phyloP scores from a whole-genome alignment of 495 filamentous ascomycete species.

The Annulohypoxylon bovei region DNA sequence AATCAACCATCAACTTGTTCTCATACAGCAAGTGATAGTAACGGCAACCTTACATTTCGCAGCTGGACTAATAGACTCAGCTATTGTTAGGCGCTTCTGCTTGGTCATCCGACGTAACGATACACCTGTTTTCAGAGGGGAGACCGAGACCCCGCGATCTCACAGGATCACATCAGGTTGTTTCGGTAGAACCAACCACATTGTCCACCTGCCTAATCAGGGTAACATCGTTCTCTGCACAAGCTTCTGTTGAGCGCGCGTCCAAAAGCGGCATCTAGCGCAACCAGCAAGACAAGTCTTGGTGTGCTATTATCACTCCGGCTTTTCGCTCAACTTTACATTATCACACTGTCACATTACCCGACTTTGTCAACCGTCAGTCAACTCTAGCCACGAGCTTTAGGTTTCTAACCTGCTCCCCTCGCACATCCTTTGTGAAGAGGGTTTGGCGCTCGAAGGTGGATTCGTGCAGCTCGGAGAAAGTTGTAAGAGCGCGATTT shows the following conservation, averaged over 20 bases:
- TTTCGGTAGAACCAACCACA: slow-evolving; percentile 36
- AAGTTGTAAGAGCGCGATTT: slow-evolving; percentile 23
- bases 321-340: slow-evolving; percentile 24
- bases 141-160: slow-evolving; percentile 39
- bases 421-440: slow-evolving; percentile 1
- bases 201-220: slow-evolving; percentile 42
- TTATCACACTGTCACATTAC: slow-evolving; percentile 44
- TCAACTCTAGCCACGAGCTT: slow-evolving; percentile 25
- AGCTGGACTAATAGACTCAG: slow-evolving; percentile 18
- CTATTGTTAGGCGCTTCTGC: neutral
- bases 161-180: slow-evolving; percentile 40
- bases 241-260: slow-evolving; percentile 22
- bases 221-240: slow-evolving; percentile 40
- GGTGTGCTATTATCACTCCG: slow-evolving; percentile 26
- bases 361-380: slow-evolving; percentile 24
- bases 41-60: slow-evolving; percentile 39
- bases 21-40: slow-evolving; percentile 15
- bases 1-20: neutral
- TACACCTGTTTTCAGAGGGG: slow-evolving; percentile 30
- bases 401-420: slow-evolving; percentile 17
- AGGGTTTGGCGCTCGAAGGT: slow-evolving; percentile 25
- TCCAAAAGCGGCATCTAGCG: slow-evolving; percentile 31
- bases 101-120: slow-evolving; percentile 40
- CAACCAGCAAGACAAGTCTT: slow-evolving; percentile 15
- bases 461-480: slow-evolving; percentile 25